Evolutionary conservation across 345 rosid species (phyloP).

Genomic region (Kernera saxatilis): DNA sequence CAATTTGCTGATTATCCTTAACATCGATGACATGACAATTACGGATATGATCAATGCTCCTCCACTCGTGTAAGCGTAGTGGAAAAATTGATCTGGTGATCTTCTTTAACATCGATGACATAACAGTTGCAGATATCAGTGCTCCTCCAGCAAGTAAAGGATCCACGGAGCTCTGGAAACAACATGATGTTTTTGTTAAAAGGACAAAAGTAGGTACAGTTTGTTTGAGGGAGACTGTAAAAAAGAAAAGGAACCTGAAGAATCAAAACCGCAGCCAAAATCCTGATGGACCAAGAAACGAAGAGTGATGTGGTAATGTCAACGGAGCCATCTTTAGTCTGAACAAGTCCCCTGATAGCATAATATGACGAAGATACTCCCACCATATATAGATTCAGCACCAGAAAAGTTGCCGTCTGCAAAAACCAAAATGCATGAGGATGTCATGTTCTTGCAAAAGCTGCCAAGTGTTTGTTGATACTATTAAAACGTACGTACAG

Average conservation of each 20-base stretch:
- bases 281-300: constrained; percentile 64
- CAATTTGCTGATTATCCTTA: constrained; percentile 36
- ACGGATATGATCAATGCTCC: constrained; percentile 48
- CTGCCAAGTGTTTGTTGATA: neutral
- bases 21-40: constrained; percentile 32
- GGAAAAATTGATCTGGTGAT: constrained; percentile 18
- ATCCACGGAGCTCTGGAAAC: constrained; percentile 63
- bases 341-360: no score
- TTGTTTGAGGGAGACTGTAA: no score
- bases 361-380: no score
- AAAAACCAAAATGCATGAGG: no score
- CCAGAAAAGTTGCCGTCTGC: no score
- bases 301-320: constrained; percentile 55
- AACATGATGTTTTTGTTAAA: neutral
- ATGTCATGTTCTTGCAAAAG: no score
- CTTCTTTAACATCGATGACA: constrained; percentile 40
- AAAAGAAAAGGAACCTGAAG: constrained; percentile 43
- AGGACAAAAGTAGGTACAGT: no score
- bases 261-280: constrained; percentile 49
- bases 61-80: neutral
- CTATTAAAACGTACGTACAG: constrained; percentile 37
- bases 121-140: constrained; percentile 36
- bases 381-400: no score
- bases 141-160: constrained; percentile 54
- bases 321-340: constrained; percentile 65